Percentiles rank a stretch among this genome's conserved stretches.
Evolutionary conservation across 768 basidiomycete species (phyloP).

Genomic region (Mycena capillaripes): DNA sequence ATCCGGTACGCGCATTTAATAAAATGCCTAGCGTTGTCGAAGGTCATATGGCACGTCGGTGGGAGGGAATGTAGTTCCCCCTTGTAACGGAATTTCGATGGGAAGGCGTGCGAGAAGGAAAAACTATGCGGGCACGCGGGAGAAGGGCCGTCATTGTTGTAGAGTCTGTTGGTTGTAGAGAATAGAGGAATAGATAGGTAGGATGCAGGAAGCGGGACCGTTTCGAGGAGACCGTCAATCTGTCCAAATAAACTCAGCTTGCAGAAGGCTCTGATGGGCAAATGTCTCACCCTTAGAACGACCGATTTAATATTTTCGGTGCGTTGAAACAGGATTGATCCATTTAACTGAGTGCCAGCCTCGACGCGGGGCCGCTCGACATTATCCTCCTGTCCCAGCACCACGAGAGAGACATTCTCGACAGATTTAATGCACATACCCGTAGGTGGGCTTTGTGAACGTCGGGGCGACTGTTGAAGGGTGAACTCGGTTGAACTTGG

Average conservation of each 20-base stretch:
- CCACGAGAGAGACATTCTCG: background rate
- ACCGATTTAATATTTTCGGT: no score
- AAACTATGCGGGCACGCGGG: background rate
- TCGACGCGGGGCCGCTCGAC: background rate
- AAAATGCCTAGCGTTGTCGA: background rate
- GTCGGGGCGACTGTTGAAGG: slow-evolving; percentile 2
- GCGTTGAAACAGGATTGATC: no score
- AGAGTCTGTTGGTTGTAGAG: slow-evolving; percentile 5
- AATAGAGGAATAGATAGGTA: background rate
- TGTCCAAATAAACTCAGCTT: no score
- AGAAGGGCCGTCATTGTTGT: background rate
- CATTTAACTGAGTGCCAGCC: no score
- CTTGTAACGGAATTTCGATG: background rate
- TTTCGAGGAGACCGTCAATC: slow-evolving; percentile 13
- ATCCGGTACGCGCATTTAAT: slow-evolving; percentile 19
- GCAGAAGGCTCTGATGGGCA: no score
- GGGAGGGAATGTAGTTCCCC: background rate
- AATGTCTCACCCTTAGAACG: no score
- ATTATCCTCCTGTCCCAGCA: slow-evolving; percentile 10
- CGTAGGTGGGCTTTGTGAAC: background rate
- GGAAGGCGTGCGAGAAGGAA: background rate
- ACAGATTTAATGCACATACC: background rate
- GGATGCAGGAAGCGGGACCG: background rate
- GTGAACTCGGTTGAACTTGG: background rate
- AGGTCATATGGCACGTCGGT: slow-evolving; percentile 10